A percentile compares a stretch with the other conserved stretches of the same genome.
These are phyloP conservation scores for Lipomyces orientalis DNA, from an alignment of 805 yeast genomes.

Conservation along the genomic window DNA sequence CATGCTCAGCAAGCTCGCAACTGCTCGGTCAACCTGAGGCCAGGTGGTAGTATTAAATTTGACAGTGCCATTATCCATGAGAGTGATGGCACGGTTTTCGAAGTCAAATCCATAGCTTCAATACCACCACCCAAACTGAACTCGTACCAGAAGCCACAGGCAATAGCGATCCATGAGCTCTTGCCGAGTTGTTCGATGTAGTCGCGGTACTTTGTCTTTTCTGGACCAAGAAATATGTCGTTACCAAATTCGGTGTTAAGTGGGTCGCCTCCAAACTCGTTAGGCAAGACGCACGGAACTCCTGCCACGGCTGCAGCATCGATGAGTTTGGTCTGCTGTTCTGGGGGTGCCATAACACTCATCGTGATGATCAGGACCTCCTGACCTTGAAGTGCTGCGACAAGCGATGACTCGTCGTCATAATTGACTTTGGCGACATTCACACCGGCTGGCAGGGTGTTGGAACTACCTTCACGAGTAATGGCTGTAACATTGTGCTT, in stretches of 20 bases:
- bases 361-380: constrained; percentile 5
- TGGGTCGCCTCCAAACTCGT: constrained; percentile 7
- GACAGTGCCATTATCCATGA: background rate
- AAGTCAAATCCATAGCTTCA: background rate
- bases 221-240: background rate
- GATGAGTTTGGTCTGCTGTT: constrained; percentile 4
- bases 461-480: background rate
- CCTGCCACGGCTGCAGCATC: constrained; percentile 6
- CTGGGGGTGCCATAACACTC: constrained; percentile 5
- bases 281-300: constrained; percentile 8
- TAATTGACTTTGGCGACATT: background rate
- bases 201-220: background rate
- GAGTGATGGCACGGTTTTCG: background rate
- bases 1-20: no score
- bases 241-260: background rate
- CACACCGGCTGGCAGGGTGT: background rate
- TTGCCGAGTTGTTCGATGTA: constrained; percentile 6
- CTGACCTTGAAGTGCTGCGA: background rate
- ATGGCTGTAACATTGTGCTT: background rate
- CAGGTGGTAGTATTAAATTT: no score
- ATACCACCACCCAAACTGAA: background rate
- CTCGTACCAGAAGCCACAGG: background rate
- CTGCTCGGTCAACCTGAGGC: no score
- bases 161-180: background rate
- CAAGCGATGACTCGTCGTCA: background rate